phyloP scores from a whole-genome alignment of 352 stramenopile genomes.

The Phytophthora ramorum region DNA sequence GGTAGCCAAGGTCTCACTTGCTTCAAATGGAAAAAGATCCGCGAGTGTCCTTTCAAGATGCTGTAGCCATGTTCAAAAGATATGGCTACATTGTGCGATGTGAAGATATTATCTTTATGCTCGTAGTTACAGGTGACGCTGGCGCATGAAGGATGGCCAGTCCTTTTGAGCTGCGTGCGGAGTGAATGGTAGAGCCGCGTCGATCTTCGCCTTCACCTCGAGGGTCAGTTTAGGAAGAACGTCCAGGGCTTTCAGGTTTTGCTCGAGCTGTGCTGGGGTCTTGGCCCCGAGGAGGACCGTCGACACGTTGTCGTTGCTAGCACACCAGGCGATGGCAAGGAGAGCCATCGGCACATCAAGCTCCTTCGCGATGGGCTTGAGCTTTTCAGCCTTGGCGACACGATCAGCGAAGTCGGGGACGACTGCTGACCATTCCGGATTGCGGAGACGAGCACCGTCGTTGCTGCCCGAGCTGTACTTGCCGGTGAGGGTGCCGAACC shows the following conservation, averaged over 20 bases:
- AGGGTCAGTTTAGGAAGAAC: conserved; percentile 51
- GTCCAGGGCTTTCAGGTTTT: conserved; percentile 58
- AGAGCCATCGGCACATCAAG: conserved; percentile 46
- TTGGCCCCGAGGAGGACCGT: conserved; percentile 64
- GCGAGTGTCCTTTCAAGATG: conserved; percentile 23
- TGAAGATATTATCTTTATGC: too few species aligned
- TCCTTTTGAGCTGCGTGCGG: too few species aligned
- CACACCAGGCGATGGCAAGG: conserved; percentile 67
- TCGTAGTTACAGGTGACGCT: too few species aligned
- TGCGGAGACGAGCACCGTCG: conserved; percentile 2
- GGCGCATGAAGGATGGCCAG: too few species aligned
- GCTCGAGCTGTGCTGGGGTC: conserved; percentile 45
- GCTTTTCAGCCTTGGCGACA: conserved; percentile 11
- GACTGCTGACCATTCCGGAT: conserved; percentile 46
- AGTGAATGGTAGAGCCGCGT: conserved; percentile 1
- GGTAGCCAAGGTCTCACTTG: not conserved
- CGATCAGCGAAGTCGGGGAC: not conserved
- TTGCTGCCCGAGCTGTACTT: conserved; percentile 49
- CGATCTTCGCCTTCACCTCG: conserved; percentile 36
- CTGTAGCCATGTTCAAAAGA: conserved; percentile 4
- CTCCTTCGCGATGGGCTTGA: conserved; percentile 35
- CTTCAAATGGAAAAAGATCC: not conserved
- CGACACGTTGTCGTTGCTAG: conserved; percentile 59
- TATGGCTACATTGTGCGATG: not conserved
- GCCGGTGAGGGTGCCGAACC: conserved; percentile 54